Base-by-base conservation (phyloP, 2,329 filamentous ascomycete genomes). In the Sarocladiaceae sp. region DNA sequence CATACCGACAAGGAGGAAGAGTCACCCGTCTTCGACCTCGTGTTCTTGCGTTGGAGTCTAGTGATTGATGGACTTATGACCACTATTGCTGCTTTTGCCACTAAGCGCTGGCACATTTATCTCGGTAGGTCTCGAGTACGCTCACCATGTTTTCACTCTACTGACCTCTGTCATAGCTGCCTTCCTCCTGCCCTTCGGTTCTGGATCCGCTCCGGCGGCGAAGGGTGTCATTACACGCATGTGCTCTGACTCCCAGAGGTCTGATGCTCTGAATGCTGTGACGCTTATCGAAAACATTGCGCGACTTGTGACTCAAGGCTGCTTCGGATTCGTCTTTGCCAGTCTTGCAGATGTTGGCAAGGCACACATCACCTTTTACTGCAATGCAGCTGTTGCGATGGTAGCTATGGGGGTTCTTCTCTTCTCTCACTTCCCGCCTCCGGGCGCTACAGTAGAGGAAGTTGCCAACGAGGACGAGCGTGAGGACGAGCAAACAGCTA, bases 181-280 rank as follows among this genome's bases (percentile, higher is more conserved):
- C 0, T 76, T 80, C 23, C 62, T 88, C 1, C 72, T 90, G 0
- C 86, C 86, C 0, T 80, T 89, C 26, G 84, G 83, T 0, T 86
- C 85, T 0, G 86, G 86, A 0, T 85, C 85, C 0, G 86, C 84
- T 0, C 78, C 84, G 0, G 83, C 86, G 0, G 83, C 84, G 1
- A 90, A 89, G 57, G 86, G 86, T 1, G 83, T 86, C n/a, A 87
- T 89, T 54, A 78, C 87, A 0, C 80, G 86, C 53, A 86, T 89
- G 83, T 84, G 84, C 40, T 71, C 83, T 0, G 72, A 80, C 1
- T 73, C 73, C 0, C 78, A 86, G 52, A 75, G 85, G 0, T 76
- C 80, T 0, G 86, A 90, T 60, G 86, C 86, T 0, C 69, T 90
- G 3, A 83, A 83, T 35, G 84, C 83, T 0, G 83, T 90, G 12